Evolutionary conservation across 768 basidiomycete genomes (phyloP), one percentile per base, ranked within the genome.

Genomic region (Pleurotus tuber-regium): DNA sequence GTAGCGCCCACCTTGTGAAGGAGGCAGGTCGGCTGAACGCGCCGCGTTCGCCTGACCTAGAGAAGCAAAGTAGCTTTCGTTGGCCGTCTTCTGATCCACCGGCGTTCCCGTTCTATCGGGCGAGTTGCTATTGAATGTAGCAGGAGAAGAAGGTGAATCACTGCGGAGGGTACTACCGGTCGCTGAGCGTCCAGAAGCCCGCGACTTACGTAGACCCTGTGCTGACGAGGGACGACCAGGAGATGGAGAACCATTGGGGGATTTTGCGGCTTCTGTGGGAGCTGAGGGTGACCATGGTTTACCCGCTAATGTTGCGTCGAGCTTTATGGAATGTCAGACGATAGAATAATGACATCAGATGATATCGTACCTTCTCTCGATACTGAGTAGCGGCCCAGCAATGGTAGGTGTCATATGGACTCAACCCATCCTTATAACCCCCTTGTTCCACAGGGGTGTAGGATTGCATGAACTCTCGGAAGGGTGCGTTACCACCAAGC

Each of bases 311-410:
- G 78, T 73, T 16, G 86, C 85, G 59, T 92, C 86, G 55, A 98
- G 76, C 94, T 97, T 63, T 33, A 49, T 52, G 49, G n/a, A 19
- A 44, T 21, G 49, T 39, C 21, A 51, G 40, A 33, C 46, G 53
- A 50, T 25, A n/a, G 33, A 54, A 35, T 38, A n/a, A 35, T 28
- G 35, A 40, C 4, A 35, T 54, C 18, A 24, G 31, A n/a, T 14
- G 25, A 23, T 4, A 9, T 33, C 73, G 49, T 58, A 89, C 94
- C 78, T 97, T 99, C 68, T 94, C 91, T 36, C 89, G 83, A 69
- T 98, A 98, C 69, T 98, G 94, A 2, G 88, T 75, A 1, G 94
- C 96, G 2, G 94, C 90, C 92, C 95, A 97, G 31, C 82, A 88
- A 63, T 92, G 91, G 68, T 98, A 98, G 50, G 81, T 92, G 58